Evolutionary conservation across 257 asterid species (phyloP), one percentile per base, ranked within the genome.

Genomic region (Parsonsia alboflavescens): DNA sequence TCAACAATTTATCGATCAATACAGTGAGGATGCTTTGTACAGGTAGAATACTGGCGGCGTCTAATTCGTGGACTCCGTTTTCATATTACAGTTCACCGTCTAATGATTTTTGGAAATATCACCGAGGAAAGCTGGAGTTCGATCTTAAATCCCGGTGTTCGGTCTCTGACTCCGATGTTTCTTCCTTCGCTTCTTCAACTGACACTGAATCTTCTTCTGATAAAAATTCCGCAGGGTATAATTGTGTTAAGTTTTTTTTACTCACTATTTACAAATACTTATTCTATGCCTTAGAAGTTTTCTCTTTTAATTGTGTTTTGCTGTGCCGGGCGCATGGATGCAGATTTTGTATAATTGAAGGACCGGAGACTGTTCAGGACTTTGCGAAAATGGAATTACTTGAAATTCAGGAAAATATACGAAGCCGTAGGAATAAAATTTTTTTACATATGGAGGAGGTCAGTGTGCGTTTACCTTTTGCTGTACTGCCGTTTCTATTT

Each of bases 401-500:
- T 80, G 99, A 94, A 84, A 90, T 94, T 81, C 91, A 90, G 80
- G 99, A 94, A 52, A 94, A 87, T 77, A 92, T 94, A 70, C 88
- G 92, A 68, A 87, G 97, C 84, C 89, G 99, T 33, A 81, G 97
- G 67, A 94, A 89, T 77, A 94, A 94, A 84, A 94, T 94, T 19
- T 94, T 94, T 78, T 82, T 94, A 88, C 97, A 88, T 56, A 94
- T 94, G 99, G 99, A 94, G 82, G 99, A 94, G 97, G 99, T 91
- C 24, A 70, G 86, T 80, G 7, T 71, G 41, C 69, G 56, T 30
- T 41, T 44, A 10, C 28, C 36, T 39, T 65, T 39, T 11, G 46
- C 7, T 17, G 15, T 65, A 22, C 49, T 39, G 10, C 16, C 48
- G 39, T 28, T 2, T 65, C 50, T 26, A 15, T 26, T 36, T 15